Base-by-base conservation (phyloP, 352 stramenopile genomes). In the Pythium diclinum region DNA sequence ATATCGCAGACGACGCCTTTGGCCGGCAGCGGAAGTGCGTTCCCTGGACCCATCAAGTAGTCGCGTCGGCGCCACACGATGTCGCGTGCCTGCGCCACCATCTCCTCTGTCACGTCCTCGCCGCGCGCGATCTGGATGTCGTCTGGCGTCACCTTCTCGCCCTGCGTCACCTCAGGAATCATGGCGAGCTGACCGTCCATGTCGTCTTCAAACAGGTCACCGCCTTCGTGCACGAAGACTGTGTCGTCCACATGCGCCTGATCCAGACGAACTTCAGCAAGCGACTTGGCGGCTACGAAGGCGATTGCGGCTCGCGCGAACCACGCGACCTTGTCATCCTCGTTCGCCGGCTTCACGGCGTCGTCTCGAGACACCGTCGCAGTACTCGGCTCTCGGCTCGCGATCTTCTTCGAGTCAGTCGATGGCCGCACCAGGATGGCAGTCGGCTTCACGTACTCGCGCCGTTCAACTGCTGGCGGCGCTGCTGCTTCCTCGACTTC, bases 1-100 rank as follows among this genome's bases (percentile, higher is more conserved):
- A 79, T 79, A n/a, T 79, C 75, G 17, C 73, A 80, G 0, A 77
- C n/a, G 0, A 66, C 70, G 0, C 72, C 70, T 3, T 51, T n/a
- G 0, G 65, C 71, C 0, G 67, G 23, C 0, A 56, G 65, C 3
- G 72, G 67, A 0, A 65, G n/a, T 0, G 68, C 66, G 14, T 78
- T 75, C 0, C 63, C 65, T n/a, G 71, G 74, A 0, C 68, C 65
- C 55, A 78, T 76, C 1, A 81, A 16, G n/a, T 72, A 61, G 5
- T 63, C 21, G 3, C 23, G 6, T 0, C 36, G 10, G 8, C 42
- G 44, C 71, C 64, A 75, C 11, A 82, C 60, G n/a, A 72, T 71
- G 1, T 55, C 33, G 0, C 54, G 49, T 1, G 79, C 9, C 3
- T 25, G 49, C 6, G 68, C 66, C 4, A 72, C 42, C 21, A 72